These are phyloP conservation scores for Colletotrichum agaves DNA, from an alignment of 2,329 filamentous ascomycete species.

Conservation along the genomic window DNA sequence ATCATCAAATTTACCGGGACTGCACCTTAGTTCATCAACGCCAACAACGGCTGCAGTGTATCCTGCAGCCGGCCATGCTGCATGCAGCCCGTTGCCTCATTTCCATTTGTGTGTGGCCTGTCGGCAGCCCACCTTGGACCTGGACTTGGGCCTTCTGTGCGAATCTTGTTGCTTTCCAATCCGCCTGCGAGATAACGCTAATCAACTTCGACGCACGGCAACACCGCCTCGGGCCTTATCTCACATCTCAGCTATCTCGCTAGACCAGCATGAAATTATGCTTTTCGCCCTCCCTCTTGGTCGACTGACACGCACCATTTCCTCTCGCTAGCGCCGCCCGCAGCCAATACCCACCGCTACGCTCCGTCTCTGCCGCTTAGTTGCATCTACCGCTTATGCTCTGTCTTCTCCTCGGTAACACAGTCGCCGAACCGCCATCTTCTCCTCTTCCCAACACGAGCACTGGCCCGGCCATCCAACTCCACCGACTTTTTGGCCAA, in stretches of 20 bases:
- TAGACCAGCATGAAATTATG: constrained; percentile 27
- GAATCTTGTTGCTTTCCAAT: background rate
- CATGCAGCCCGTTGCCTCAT: background rate
- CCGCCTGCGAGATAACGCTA: constrained; percentile 27
- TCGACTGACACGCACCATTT: constrained; percentile 31
- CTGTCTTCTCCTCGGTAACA: constrained; percentile 21
- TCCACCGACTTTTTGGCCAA: constrained; percentile 35
- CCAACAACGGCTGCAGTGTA: constrained; percentile 20
- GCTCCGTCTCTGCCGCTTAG: constrained; percentile 1
- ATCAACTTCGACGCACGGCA: constrained; percentile 2
- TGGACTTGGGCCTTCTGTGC: background rate
- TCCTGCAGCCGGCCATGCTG: constrained; percentile 22
- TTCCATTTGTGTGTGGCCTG: constrained; percentile 1
- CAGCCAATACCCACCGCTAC: constrained; percentile 19
- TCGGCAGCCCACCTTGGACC: constrained; percentile 2
- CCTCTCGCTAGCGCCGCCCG: constrained; percentile 21
- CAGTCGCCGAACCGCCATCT: constrained; percentile 23
- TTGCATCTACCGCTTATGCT: constrained; percentile 34
- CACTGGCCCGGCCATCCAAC: constrained; percentile 29
- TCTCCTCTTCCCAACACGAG: constrained; percentile 32
- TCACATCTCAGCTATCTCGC: constrained; percentile 19
- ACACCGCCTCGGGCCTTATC: constrained; percentile 22
- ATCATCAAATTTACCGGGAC: constrained; percentile 12
- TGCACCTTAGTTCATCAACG: constrained; percentile 11
- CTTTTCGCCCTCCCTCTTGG: constrained; percentile 16